These are phyloP conservation scores for Neoconidiobolus thromboides DNA, from an alignment of 371 early-diverging fungal species.

Conservation along the genomic window DNA sequence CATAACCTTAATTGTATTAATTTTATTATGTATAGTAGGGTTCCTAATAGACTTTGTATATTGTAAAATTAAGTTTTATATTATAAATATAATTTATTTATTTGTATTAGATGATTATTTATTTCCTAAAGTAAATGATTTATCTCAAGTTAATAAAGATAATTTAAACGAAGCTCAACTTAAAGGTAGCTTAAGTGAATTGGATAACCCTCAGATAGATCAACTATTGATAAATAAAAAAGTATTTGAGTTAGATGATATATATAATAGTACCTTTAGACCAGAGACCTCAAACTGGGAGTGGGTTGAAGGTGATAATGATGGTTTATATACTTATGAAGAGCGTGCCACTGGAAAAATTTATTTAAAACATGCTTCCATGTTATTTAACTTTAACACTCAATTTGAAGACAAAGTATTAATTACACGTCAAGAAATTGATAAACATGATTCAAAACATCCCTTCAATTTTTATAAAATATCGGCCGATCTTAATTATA, in stretches of 20 bases:
- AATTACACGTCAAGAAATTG: background rate
- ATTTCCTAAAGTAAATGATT: too few relatives aligned
- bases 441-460: background rate
- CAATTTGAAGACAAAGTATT: background rate
- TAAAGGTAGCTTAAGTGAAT: too few relatives aligned
- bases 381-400: background rate
- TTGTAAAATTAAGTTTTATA: too few relatives aligned
- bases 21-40: too few relatives aligned
- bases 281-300: background rate
- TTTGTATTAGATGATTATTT: too few relatives aligned
- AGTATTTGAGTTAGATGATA: background rate
- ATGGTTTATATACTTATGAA: constrained; percentile 1
- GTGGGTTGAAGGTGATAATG: background rate
- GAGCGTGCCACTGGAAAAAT: background rate
- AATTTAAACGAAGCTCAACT: too few relatives aligned
- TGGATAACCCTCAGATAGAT: too few relatives aligned
- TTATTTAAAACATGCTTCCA: background rate
- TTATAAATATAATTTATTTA: too few relatives aligned
- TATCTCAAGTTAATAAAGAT: too few relatives aligned
- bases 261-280: background rate
- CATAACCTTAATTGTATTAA: too few relatives aligned
- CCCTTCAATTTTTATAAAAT: background rate
- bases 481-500: constrained; percentile 3
- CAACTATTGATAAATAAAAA: background rate
- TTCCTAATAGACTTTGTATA: too few relatives aligned